Conservation (phyloP, 2,329 filamentous ascomycete species). For the Neonectria sp. region DNA sequence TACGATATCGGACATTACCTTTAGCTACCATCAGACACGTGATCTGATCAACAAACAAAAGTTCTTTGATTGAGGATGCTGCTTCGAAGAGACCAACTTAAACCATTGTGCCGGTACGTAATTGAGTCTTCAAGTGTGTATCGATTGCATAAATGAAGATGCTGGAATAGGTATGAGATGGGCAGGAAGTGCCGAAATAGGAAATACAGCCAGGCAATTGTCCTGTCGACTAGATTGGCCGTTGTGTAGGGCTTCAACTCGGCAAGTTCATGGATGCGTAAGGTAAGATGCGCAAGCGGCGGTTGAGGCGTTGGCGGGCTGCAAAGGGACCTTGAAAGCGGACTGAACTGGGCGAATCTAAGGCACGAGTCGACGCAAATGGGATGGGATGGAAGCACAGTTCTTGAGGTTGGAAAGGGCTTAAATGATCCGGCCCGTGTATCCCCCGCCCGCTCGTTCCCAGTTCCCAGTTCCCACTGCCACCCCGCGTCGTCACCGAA, state of each 20-base stretch:
- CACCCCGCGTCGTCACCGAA: slow-evolving; percentile 20
- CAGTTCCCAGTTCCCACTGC: slow-evolving; percentile 1
- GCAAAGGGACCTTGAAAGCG: not conserved
- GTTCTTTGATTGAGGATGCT: not conserved
- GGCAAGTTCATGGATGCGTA: not conserved
- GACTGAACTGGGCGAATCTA: slow-evolving; percentile 11
- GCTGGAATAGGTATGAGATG: too few species aligned
- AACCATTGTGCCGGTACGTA: too few species aligned
- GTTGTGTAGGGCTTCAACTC: too few species aligned
- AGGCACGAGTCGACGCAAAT: slow-evolving; percentile 11
- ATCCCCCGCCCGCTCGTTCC: slow-evolving; percentile 15
- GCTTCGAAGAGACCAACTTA: not conserved
- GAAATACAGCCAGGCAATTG: too few species aligned
- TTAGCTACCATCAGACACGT: not conserved
- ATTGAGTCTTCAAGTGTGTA: too few species aligned
- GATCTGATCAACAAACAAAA: not conserved
- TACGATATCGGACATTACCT: not conserved
- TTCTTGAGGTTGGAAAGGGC: slow-evolving; percentile 18
- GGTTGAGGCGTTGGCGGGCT: not conserved
- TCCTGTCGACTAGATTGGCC: too few species aligned
- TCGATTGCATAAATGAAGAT: too few species aligned
- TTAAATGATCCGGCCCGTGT: slow-evolving; percentile 26
- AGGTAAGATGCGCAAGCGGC: not conserved
- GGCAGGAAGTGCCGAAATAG: too few species aligned
- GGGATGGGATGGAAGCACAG: slow-evolving; percentile 16